These are phyloP conservation scores for Microcyclospora pomicola DNA, from an alignment of 2,329 filamentous ascomycete species.

Conservation along the genomic window DNA sequence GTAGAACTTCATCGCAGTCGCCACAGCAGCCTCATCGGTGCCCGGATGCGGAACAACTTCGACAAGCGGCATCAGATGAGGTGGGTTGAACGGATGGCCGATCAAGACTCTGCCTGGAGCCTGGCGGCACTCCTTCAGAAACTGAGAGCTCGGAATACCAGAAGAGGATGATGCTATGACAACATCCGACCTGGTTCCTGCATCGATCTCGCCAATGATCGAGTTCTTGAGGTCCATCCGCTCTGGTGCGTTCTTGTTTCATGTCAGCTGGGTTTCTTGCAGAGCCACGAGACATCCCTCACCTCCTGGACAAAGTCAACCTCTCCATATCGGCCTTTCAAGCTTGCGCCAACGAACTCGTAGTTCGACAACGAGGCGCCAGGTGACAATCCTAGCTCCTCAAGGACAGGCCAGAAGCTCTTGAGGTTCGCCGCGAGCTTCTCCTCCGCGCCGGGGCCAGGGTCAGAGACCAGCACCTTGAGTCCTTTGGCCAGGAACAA, in stretches of 20 bases:
- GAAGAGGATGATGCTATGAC: constrained; percentile 23
- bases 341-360: constrained; percentile 10
- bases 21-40: constrained; percentile 5
- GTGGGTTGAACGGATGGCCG: constrained; percentile 37
- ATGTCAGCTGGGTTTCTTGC: too few species aligned
- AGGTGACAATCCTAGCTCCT: constrained; percentile 6
- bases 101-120: constrained; percentile 27
- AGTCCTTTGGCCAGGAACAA: constrained; percentile 27
- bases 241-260: constrained; percentile 18
- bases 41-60: constrained; percentile 29
- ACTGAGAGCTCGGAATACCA: too few species aligned
- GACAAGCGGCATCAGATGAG: constrained; percentile 35
- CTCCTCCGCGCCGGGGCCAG: constrained; percentile 23
- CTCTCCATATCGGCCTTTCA: constrained; percentile 4
- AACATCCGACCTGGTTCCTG: constrained; percentile 16
- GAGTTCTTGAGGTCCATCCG: constrained; percentile 26
- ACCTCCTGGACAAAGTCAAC: constrained; percentile 26
- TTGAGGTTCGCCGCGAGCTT: constrained; percentile 16
- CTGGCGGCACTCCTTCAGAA: constrained; percentile 1
- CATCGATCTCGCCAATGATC: constrained; percentile 25
- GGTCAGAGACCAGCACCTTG: constrained; percentile 30
- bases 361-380: constrained; percentile 8
- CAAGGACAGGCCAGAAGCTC: constrained; percentile 11
- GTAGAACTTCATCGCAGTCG: constrained; percentile 19
- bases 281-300: background rate